These are phyloP conservation scores for Dioscorea alata DNA, from an alignment of 106 monocot genomes.

Conservation along the genomic window DNA sequence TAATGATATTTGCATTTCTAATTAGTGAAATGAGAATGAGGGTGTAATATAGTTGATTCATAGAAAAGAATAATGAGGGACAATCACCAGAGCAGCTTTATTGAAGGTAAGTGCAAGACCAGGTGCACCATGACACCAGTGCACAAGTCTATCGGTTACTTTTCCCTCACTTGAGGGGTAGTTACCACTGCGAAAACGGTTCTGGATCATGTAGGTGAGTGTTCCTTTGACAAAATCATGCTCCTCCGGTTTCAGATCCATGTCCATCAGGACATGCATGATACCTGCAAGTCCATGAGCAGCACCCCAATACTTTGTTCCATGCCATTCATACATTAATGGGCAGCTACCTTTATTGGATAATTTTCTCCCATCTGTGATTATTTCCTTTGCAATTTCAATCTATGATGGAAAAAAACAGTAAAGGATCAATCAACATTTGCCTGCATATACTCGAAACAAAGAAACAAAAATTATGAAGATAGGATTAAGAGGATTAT, in stretches of 20 bases:
- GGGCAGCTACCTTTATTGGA: slow-evolving; percentile 51
- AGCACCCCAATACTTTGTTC: slow-evolving; percentile 85
- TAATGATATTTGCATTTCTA: slow-evolving; percentile 6
- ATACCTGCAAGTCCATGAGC: slow-evolving; percentile 95
- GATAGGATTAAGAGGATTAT: not conserved
- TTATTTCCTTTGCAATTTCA: slow-evolving; percentile 41
- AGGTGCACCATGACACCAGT: slow-evolving; percentile 99
- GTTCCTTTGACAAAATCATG: slow-evolving; percentile 60
- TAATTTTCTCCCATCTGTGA: slow-evolving; percentile 50
- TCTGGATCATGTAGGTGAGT: slow-evolving; percentile 62
- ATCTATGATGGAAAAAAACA: slow-evolving; percentile 5
- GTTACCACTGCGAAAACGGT: slow-evolving; percentile 72
- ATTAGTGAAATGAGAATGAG: not conserved
- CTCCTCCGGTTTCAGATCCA: slow-evolving; percentile 48
- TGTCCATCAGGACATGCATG: slow-evolving; percentile 89
- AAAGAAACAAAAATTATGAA: not conserved
- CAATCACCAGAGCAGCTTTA: slow-evolving; percentile 60
- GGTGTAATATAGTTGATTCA: too few species aligned
- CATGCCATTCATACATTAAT: slow-evolving; percentile 91
- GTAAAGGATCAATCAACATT: too few species aligned
- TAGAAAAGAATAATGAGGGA: not conserved
- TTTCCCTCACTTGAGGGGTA: slow-evolving; percentile 78
- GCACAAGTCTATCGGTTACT: slow-evolving; percentile 61
- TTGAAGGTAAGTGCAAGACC: slow-evolving; percentile 70
- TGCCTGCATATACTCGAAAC: not conserved